These are phyloP conservation scores for Globisporangium uncinulatum DNA, from an alignment of 352 stramenopile species.

Conservation along the genomic window DNA sequence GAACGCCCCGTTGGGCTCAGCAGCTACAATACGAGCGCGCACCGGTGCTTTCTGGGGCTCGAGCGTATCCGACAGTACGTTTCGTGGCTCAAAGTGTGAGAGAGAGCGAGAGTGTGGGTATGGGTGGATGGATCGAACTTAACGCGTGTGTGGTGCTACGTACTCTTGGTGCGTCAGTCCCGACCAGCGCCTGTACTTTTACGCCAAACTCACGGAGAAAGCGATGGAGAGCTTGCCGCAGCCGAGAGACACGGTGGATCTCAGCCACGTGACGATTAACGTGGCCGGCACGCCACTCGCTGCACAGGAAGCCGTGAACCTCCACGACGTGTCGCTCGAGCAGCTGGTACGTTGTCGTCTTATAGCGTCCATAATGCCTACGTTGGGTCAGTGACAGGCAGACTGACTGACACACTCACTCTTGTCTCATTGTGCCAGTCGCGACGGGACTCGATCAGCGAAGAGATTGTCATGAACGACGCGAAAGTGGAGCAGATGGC, in stretches of 20 bases:
- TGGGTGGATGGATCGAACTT: neutral
- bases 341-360: neutral
- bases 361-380: too few species aligned
- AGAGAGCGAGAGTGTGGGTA: too few species aligned
- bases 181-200: slow-evolving; percentile 70
- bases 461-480: slow-evolving; percentile 64
- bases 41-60: slow-evolving; percentile 78
- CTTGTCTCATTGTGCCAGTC: slow-evolving; percentile 11
- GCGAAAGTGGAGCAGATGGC: slow-evolving; percentile 84
- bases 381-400: too few species aligned
- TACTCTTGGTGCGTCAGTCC: slow-evolving; percentile 20
- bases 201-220: slow-evolving; percentile 76
- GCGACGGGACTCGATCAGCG: slow-evolving; percentile 48
- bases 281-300: slow-evolving; percentile 38
- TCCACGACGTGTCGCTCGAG: slow-evolving; percentile 12
- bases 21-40: slow-evolving; percentile 82
- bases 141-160: slow-evolving; percentile 3
- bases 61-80: slow-evolving; percentile 73
- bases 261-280: slow-evolving; percentile 60
- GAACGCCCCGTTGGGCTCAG: slow-evolving; percentile 69
- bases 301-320: slow-evolving; percentile 11
- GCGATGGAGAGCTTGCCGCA: slow-evolving; percentile 58
- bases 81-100: neutral
- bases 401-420: neutral
- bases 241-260: slow-evolving; percentile 49